A percentile compares a stretch with the other conserved stretches of the same genome.
These are phyloP conservation scores for Coniochaeta hoffmannii DNA, from an alignment of 2,329 filamentous ascomycete species.

Conservation along the genomic window DNA sequence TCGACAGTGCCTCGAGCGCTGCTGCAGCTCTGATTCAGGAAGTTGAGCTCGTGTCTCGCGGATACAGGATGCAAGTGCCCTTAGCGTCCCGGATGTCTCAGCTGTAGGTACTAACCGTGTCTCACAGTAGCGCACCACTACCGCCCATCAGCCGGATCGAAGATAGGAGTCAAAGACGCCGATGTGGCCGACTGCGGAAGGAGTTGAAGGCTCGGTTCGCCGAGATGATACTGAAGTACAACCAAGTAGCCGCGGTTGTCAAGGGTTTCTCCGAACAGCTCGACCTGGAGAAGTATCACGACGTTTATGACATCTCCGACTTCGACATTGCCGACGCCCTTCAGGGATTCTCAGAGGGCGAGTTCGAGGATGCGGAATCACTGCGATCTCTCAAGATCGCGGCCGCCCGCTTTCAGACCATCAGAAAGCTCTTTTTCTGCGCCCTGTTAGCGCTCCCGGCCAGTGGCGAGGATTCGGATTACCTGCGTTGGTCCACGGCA, in stretches of 20 bases:
- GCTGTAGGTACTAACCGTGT: slow-evolving; percentile 6
- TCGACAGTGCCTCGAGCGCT: slow-evolving; percentile 69
- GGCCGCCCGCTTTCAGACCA: slow-evolving; percentile 70
- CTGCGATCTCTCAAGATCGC: slow-evolving; percentile 73
- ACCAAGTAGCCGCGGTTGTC: slow-evolving; percentile 60
- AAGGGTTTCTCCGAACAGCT: slow-evolving; percentile 69
- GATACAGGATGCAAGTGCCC: slow-evolving; percentile 67
- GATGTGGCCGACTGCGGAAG: slow-evolving; percentile 73
- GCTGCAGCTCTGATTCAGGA: slow-evolving; percentile 82
- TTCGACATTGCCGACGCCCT: slow-evolving; percentile 66
- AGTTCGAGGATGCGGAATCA: slow-evolving; percentile 71
- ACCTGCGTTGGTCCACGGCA: slow-evolving; percentile 69
- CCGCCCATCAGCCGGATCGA: slow-evolving; percentile 91
- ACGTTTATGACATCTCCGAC: slow-evolving; percentile 75
- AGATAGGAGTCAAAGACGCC: slow-evolving; percentile 68
- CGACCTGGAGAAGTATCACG: slow-evolving; percentile 86
- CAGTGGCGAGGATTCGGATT: slow-evolving; percentile 68
- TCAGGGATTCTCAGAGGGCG: slow-evolving; percentile 53
- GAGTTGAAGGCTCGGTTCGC: slow-evolving; percentile 64
- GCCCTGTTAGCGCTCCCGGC: slow-evolving; percentile 83
- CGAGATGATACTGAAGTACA: slow-evolving; percentile 63
- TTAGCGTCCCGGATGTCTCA: background rate
- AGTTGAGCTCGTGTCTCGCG: slow-evolving; percentile 88
- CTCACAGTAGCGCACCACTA: slow-evolving; percentile 73
- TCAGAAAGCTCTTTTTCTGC: slow-evolving; percentile 80